phyloP scores from a whole-genome alignment of 805 yeast species.

The Yarrowia deformans region DNA sequence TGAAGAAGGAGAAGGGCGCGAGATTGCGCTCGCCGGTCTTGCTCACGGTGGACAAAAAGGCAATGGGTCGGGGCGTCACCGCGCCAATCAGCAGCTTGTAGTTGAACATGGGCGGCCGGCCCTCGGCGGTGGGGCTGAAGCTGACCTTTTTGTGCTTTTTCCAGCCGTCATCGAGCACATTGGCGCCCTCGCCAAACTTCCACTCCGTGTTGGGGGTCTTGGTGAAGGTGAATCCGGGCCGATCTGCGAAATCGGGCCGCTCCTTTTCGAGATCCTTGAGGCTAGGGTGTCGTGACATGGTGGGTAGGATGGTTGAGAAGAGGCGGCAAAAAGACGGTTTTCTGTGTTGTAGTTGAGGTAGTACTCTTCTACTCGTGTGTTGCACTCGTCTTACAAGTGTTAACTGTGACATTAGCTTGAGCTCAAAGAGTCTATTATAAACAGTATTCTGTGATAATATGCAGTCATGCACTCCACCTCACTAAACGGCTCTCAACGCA shows the following conservation, averaged over 20 bases:
- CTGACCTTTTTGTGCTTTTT: constrained; percentile 55
- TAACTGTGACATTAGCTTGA: not conserved
- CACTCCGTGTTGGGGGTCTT: constrained; percentile 52
- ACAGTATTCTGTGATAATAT: not conserved
- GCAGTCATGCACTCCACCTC: not conserved
- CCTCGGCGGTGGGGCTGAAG: constrained; percentile 58
- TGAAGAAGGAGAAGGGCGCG: constrained; percentile 69
- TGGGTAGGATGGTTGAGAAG: too few relatives aligned
- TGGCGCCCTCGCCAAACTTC: constrained; percentile 60
- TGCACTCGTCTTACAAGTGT: too few relatives aligned
- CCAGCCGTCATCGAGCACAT: constrained; percentile 53
- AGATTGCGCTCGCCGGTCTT: constrained; percentile 57
- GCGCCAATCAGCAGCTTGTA: constrained; percentile 62
- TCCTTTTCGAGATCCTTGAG: constrained; percentile 46
- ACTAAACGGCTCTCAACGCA: too few relatives aligned
- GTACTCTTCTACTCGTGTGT: too few relatives aligned
- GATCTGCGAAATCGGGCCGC: constrained; percentile 45
- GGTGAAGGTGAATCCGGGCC: constrained; percentile 45
- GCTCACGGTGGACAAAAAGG: constrained; percentile 60
- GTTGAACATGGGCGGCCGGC: constrained; percentile 55
- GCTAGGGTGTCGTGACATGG: constrained; percentile 38
- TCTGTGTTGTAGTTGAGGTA: too few relatives aligned
- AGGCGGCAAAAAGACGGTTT: too few relatives aligned
- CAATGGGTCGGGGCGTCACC: constrained; percentile 67
- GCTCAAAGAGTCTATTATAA: not conserved